Evolutionary conservation across 1,284 basidiomycete genomes (phyloP), one percentile per base, ranked within the genome.

Genomic region (Afroboletus lepidellus): DNA sequence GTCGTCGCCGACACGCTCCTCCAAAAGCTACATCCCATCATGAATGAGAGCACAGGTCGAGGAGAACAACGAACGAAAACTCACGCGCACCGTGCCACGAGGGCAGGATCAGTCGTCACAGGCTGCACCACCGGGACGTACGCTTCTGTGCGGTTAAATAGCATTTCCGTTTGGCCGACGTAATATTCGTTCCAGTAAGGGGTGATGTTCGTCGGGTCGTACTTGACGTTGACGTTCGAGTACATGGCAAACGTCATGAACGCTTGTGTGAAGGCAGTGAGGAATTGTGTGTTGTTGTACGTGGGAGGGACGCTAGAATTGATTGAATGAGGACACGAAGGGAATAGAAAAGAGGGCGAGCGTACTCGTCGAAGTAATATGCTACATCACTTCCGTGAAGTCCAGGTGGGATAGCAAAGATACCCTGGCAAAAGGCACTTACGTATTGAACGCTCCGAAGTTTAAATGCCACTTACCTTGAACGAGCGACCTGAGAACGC

Each of bases 71-170:
- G 16, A 34, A 34, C 8, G 8, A n/a, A 34, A 15, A 34, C 16
- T n/a, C 30, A 32, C 30, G 30, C 30, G 27, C 27, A 32, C 30
- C 13, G 8, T n/a, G 33, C 33, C 15, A n/a, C 15, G n/a, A 25
- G 38, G 2, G 24, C 8, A 21, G 27, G 27, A 21, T 58, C 56
- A 8, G 59, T 58, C 15, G 9, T 41, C 12, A 56, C 36, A 21
- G 53, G 21, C n/a, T 41, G 41, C 4, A 60, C 41, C 11, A 51
- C 43, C 2, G 53, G 56, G 8, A 25, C 27, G 6, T 34, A 36
- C 23, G 34, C 47, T 15, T 49, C 56, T 8, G 62, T 61, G 15
- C 46, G 21, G 18, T 64, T 64, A 46, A 34, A 62, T 64, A 59
- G 21, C 55, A 60, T 64, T 30, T 60, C 62, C 15, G 48, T 60